Evolutionary conservation across 2,329 filamentous ascomycete species (phyloP), one percentile per base, ranked within the genome.

Genomic region (Penicillium sp.): DNA sequence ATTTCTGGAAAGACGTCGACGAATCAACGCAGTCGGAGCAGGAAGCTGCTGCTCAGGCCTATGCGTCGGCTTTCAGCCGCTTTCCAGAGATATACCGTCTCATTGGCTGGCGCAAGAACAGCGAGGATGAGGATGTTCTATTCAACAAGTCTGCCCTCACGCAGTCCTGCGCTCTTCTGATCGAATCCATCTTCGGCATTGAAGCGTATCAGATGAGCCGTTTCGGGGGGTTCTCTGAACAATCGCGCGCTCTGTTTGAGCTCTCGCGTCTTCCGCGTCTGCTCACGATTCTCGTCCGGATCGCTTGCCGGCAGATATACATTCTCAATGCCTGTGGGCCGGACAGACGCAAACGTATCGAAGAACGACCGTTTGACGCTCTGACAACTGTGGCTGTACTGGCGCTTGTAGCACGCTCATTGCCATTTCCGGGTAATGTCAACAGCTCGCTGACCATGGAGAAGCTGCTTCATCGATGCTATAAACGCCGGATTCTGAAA

Each of bases 281-380:
- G 6, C 55, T 57, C 8, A 28, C 33, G 1, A 47, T 56, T 12
- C 47, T 56, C 18, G 48, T 52, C 23, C 40, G 48, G 5, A 57
- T 57, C 20, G 55, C 48, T 21, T 35, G 43, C 14, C 42, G 55
- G 6, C 48, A 57, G 42, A 28, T 48, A 33, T 42, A 47, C 60
- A 12, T 52, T 4, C 1, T 52, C 6, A 28, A 5, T 48, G 55
- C 48, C 18, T 57, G 55, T 33, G 47, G 64, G 5, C 70, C 5
- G 28, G 50, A 45, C 18, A 45, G n/a, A 54, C 0, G 1, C 18
- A 45, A 23, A 54, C 0, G 1, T 23, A 26, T 54, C 1, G 23
- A 47, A 47, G 42, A 54, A 47, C 40, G 52, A 54, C 30, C 30
- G 11, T 50, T 56, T 50, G 14, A 46, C 46, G 53, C 53, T 56